Base-by-base conservation (phyloP, 1,139 yeast genomes). In the Spathaspora jeffriesii region DNA sequence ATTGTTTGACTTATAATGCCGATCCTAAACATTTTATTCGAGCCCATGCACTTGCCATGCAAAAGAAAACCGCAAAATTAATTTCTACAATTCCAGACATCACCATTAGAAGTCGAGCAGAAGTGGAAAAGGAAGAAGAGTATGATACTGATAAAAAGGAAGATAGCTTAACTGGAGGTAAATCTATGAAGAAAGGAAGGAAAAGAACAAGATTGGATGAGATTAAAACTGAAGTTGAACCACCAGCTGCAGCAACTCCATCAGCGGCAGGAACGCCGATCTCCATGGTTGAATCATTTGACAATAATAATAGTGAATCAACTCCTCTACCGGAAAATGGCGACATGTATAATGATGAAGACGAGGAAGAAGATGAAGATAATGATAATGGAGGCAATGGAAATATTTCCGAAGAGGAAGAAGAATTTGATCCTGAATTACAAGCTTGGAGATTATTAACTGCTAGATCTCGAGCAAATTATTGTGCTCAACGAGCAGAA, bases 41-140 rank as follows among this genome's bases (percentile, higher is more conserved):
- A 48, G 89, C 85, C 0, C 98, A 93, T 69, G 99, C 99, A 0
- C 68, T 88, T 44, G 97, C 98, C 3, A 95, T 93, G 99, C 96
- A 91, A 57, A 90, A 89, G 65, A 89, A 88, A 61, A 84, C 98
- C 0, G 64, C 83, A 47, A 79, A 84, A 47, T 72, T 93, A 47
- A 78, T 84, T 8, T 96, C 97, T 0, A 70, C 89, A 49, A 92
- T 93, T 31, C 99, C 99, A 0, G 95, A 93, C 59, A 88, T 93
- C 45, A 78, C 82, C 0, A 79, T 93, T 5, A 77, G 93, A 54
- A 91, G 84, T 59, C 72, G 97, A 42, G 80, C 89, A 0, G 98
- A 93, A 48, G 85, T 91, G 2, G 98, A 93, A 57, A 85, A 82
- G 46, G 98, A 91, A 57, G 90, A 72, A 41, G 68, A 65, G 15